phyloP scores from a whole-genome alignment of 768 basidiomycete species.

The Boletus rubropictus region DNA sequence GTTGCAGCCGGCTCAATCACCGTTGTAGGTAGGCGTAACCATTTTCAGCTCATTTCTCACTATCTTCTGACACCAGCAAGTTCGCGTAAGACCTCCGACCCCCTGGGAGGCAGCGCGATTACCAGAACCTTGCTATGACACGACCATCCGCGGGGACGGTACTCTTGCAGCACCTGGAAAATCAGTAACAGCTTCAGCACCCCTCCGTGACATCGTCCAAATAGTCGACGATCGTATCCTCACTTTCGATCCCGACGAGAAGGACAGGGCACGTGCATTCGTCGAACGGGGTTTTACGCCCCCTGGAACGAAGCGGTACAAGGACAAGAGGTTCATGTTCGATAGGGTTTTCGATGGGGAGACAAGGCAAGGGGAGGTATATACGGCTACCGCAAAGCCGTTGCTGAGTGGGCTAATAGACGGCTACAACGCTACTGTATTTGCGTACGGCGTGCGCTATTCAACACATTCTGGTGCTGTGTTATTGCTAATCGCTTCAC shows the following conservation, averaged over 20 bases:
- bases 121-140: conserved; percentile 68
- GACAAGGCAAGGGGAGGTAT: conserved; percentile 81
- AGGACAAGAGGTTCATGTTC: conserved; percentile 96
- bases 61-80: conserved; percentile 36
- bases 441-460: conserved; percentile 89
- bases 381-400: conserved; percentile 79
- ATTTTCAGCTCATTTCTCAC: background rate
- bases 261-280: conserved; percentile 73
- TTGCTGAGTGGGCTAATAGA: conserved; percentile 81
- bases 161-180: conserved; percentile 65
- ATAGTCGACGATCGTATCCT: conserved; percentile 92
- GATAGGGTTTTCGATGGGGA: conserved; percentile 86
- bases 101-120: conserved; percentile 80
- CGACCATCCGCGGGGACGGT: conserved; percentile 77
- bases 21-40: conserved; percentile 58
- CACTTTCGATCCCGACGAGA: conserved; percentile 93
- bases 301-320: conserved; percentile 88
- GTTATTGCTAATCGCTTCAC: conserved; percentile 13
- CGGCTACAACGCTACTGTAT: conserved; percentile 95
- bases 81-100: conserved; percentile 87
- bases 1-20: conserved; percentile 84
- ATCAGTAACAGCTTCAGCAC: conserved; percentile 45
- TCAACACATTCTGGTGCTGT: conserved; percentile 1
- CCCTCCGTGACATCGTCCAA: conserved; percentile 74
- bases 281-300: conserved; percentile 80